Base-by-base conservation (phyloP, 2,329 filamentous ascomycete genomes). In the Colletotrichum tofieldiae region DNA sequence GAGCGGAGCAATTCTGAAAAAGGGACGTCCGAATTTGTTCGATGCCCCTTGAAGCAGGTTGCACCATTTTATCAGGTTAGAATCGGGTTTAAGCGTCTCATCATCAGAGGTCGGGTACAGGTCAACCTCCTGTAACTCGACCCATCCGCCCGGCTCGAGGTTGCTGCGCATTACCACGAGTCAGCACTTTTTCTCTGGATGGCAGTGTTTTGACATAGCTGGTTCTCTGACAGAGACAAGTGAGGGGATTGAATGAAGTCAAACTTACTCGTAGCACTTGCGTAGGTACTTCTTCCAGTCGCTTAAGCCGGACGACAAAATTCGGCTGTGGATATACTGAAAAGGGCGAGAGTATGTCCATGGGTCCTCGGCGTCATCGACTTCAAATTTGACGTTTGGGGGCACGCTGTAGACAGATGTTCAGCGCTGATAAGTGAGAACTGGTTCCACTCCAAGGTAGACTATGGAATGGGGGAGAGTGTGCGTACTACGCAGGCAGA, bases 301-400 rank as follows among this genome's bases (percentile, higher is more conserved):
- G 16, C 80, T 77, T 54, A 82, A 76, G 32, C 75, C 75, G 1
- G 76, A 78, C 0, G 76, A 76, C 71, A 83, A 76, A 56, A 79
- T 77, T 14, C 81, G 77, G 29, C 72, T 74, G 66, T 81, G 78
- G 47, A 83, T 80, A 58, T 78, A 82, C 61, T 81, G 78, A 54
- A 83, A 82, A 5, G 76, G 75, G 1, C 70, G 47, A 3, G 73
- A 71, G n/a, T 72, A 82, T 0, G 77, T 77, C 82, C 82, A 84
- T 45, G 76, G 74, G 39, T 78, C 75, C 41, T 81, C 79, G 0
- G 77, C 73, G 64, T 83, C 82, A 65, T 84, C 81, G 58, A 83
- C 75, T 55, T 83, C 80, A 70, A 87, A 87, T 11, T 75, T 76
- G 43, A 85, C 79, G 70, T 88, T 88, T 0, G 83, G 81, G 0